These are phyloP conservation scores for Karstenula rhodostoma DNA, from an alignment of 2,329 filamentous ascomycete genomes.

Conservation along the genomic window DNA sequence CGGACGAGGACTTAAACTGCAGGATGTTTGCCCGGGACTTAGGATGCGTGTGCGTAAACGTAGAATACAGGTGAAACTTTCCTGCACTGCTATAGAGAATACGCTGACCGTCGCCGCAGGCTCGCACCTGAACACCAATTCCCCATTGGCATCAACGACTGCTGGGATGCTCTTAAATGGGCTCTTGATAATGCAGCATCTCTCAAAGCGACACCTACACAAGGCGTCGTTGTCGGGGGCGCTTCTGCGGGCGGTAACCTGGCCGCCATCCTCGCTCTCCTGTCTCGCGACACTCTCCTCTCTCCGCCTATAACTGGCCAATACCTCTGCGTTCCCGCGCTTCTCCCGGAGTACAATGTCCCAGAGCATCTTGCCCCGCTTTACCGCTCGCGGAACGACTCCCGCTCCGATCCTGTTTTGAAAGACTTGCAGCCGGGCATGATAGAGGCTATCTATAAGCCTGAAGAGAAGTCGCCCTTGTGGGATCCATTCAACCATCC, in stretches of 20 bases:
- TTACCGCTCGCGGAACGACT: conserved; percentile 49
- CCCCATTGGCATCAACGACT: conserved; percentile 58
- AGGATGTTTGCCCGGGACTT: conserved; percentile 49
- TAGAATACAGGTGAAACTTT: conserved; percentile 56
- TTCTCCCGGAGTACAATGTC: conserved; percentile 52
- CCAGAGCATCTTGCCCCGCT: conserved; percentile 52
- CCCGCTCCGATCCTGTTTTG: conserved; percentile 33
- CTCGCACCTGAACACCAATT: conserved; percentile 62
- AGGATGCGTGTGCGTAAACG: conserved; percentile 55
- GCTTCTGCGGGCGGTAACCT: conserved; percentile 63
- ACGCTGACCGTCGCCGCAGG: conserved; percentile 27
- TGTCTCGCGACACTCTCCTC: conserved; percentile 52
- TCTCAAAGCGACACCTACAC: conserved; percentile 52
- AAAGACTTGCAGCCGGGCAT: conserved; percentile 19
- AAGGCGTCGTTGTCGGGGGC: conserved; percentile 61
- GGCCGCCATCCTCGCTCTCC: conserved; percentile 56
- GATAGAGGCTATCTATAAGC: conserved; percentile 33
- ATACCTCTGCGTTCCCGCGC: conserved; percentile 57
- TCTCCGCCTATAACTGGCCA: conserved; percentile 55
- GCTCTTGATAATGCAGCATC: conserved; percentile 37
- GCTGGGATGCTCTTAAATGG: conserved; percentile 57
- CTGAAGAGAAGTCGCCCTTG: conserved; percentile 37
- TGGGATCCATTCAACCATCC: conserved; percentile 47
- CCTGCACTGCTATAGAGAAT: background rate
- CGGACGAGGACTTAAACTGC: conserved; percentile 54